Conservation (phyloP, 306 rosid species). For the Cucurbita pepo region DNA sequence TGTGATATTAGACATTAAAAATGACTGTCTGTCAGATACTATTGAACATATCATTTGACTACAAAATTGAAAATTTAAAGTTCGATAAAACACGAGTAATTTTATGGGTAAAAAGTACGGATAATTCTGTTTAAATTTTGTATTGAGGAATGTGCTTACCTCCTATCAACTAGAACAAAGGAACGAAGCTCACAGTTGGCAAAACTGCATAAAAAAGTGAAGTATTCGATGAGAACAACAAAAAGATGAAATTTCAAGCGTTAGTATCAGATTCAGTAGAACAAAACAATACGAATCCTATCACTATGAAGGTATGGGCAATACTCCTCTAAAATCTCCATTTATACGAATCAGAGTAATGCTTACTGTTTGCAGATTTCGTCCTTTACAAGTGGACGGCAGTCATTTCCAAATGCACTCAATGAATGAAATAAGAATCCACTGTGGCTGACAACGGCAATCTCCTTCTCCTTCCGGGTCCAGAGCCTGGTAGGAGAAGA, state of each 20-base stretch:
- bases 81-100: no score
- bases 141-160: slow-evolving; percentile 30
- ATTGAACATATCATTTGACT: no score
- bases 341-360: not conserved
- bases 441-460: slow-evolving; percentile 69
- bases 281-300: not conserved
- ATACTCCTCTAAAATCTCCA: not conserved
- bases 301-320: not conserved
- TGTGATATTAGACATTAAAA: no score
- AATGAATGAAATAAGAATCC: slow-evolving; percentile 58
- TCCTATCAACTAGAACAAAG: slow-evolving; percentile 50
- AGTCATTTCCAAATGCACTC: slow-evolving; percentile 65
- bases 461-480: slow-evolving; percentile 85
- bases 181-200: slow-evolving; percentile 90
- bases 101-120: no score
- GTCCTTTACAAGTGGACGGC: slow-evolving; percentile 49
- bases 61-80: no score
- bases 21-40: no score
- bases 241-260: not conserved
- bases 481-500: slow-evolving; percentile 46
- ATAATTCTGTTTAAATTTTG: no score
- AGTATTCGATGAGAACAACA: not conserved
- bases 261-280: not conserved
- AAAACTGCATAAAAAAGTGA: slow-evolving; percentile 37
- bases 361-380: slow-evolving; percentile 66